These are phyloP conservation scores for Scutellaria galericulata DNA, from an alignment of 257 asterid genomes.

Conservation along the genomic window DNA sequence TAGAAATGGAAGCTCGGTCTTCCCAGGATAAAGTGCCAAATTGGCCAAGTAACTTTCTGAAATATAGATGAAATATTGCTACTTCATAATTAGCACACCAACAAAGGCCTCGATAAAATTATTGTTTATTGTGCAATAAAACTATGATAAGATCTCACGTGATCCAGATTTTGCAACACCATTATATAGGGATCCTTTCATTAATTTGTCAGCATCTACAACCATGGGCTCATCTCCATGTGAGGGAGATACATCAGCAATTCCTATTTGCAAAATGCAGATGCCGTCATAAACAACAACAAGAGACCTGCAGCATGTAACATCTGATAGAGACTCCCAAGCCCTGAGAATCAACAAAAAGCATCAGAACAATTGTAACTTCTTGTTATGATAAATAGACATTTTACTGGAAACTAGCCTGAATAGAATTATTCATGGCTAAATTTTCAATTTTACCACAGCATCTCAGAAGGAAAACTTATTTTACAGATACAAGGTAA, in stretches of 20 bases:
- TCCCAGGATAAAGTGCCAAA: conserved; percentile 92
- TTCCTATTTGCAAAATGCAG: conserved; percentile 82
- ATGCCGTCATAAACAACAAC: conserved; percentile 72
- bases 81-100: conserved; percentile 25
- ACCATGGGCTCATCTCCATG: conserved; percentile 49
- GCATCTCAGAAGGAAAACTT: background rate
- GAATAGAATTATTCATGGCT: conserved; percentile 1
- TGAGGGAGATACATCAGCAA: conserved; percentile 57
- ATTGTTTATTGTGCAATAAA: conserved; percentile 27
- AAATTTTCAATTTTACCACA: conserved; percentile 3
- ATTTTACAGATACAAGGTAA: background rate
- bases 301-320: conserved; percentile 85
- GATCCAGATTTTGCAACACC: conserved; percentile 72
- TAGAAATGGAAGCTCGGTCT: conserved; percentile 85
- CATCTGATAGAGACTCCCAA: conserved; percentile 87
- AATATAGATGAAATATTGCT: conserved; percentile 29
- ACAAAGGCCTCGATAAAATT: conserved; percentile 3
- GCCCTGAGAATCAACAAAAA: conserved; percentile 59
- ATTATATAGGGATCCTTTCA: conserved; percentile 75
- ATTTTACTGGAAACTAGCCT: conserved; percentile 13
- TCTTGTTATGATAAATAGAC: background rate
- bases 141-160: conserved; percentile 57
- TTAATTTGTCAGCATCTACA: conserved; percentile 63
- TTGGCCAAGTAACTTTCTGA: conserved; percentile 98
- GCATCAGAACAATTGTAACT: conserved; percentile 11